A percentile compares a stretch with the other conserved stretches of the same genome.
phyloP scores from a whole-genome alignment of 441 rosid species.

The Euphorbia celastroides region DNA sequence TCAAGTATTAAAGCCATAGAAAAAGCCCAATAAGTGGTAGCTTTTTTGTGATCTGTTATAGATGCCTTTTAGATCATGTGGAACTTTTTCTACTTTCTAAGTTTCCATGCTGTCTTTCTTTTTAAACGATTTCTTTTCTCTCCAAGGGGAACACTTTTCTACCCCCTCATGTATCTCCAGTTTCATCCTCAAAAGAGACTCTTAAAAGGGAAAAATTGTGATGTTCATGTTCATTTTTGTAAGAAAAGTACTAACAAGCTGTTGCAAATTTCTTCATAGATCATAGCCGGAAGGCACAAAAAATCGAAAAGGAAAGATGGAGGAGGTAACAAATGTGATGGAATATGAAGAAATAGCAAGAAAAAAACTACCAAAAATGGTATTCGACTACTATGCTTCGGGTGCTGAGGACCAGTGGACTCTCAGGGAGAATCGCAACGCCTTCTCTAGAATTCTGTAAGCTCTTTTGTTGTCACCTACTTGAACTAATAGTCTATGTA shows the following conservation, averaged over 20 bases:
- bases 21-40: too few species aligned
- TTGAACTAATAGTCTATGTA: too few species aligned
- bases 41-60: too few species aligned
- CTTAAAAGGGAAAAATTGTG: too few species aligned
- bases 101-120: neutral
- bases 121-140: too few species aligned
- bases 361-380: constrained; percentile 90
- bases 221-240: too few species aligned
- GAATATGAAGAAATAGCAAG: constrained; percentile 74
- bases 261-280: constrained; percentile 1
- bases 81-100: neutral
- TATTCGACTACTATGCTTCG: constrained; percentile 86
- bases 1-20: too few species aligned
- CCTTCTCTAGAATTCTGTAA: constrained; percentile 86
- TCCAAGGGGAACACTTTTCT: neutral
- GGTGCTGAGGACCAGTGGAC: constrained; percentile 88
- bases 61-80: too few species aligned
- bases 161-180: neutral
- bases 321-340: constrained; percentile 88
- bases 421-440: constrained; percentile 73
- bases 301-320: constrained; percentile 40
- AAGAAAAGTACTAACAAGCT: neutral
- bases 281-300: neutral
- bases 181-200: too few species aligned
- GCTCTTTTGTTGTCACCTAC: too few species aligned